These are phyloP conservation scores for Thalassiosira pacifica DNA, from an alignment of 352 stramenopile genomes.

Conservation along the genomic window DNA sequence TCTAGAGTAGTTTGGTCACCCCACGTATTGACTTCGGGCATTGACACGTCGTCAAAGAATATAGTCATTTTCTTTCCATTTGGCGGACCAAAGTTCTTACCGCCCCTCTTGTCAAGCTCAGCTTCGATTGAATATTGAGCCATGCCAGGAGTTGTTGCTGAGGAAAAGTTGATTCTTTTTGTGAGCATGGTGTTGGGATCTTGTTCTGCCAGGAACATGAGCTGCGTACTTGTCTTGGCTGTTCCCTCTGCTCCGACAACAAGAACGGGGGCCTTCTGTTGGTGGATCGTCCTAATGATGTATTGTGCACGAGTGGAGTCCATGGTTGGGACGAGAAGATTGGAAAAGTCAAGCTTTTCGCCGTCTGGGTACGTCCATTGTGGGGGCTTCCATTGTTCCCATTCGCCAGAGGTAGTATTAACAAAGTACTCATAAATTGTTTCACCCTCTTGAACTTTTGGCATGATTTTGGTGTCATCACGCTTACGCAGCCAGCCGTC, in stretches of 20 bases:
- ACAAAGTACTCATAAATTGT: constrained; percentile 94
- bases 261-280: constrained; percentile 91
- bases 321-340: constrained; percentile 98
- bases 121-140: constrained; percentile 97
- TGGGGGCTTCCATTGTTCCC: constrained; percentile 94
- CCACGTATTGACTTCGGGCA: constrained; percentile 98
- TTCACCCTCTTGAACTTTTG: constrained; percentile 82
- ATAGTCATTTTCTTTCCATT: constrained; percentile 99
- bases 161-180: constrained; percentile 99
- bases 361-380: constrained; percentile 95
- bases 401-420: constrained; percentile 93
- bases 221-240: constrained; percentile 96
- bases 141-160: constrained; percentile 97
- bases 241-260: constrained; percentile 97
- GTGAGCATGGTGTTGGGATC: constrained; percentile 95
- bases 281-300: constrained; percentile 92
- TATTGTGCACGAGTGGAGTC: constrained; percentile 96
- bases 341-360: constrained; percentile 96
- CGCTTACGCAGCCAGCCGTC: constrained; percentile 95
- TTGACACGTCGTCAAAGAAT: constrained; percentile 97
- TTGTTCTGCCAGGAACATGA: constrained; percentile 98
- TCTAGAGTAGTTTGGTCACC: constrained; percentile 98
- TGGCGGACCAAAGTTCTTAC: constrained; percentile 97
- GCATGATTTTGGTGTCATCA: constrained; percentile 91
- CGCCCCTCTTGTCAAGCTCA: constrained; percentile 97